Evolutionary conservation across 164 flowering plant species (phyloP), one percentile per base, ranked within the genome.

Genomic region (Berberis thunbergii): DNA sequence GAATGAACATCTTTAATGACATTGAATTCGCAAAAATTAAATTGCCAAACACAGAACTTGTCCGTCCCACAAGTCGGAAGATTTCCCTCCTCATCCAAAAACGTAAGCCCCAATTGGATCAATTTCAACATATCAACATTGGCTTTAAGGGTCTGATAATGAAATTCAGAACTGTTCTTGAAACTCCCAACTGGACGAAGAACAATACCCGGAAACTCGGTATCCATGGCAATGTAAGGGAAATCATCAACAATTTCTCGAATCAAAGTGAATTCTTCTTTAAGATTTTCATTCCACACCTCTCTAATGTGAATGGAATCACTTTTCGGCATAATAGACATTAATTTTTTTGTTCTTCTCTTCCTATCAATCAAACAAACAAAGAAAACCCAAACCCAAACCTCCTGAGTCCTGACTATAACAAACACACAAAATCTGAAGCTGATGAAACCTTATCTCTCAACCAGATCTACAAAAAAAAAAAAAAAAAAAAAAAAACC

Each of bases 31-130:
- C 80, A 64, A 70, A 80, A 78, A 60, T 80, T 80, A 70, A 78
- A 78, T 64, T 80, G 84, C 84, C 84, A 80, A 6, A 80, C 54
- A 58, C 70, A 77, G 49, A 43, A 67, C 54, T 74, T 74, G 13
- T 73, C 77, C 26, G 75, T 77, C 39, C 81, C 80, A 61, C 77
- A 76, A 43, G 76, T 73, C 1, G 84, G 84, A 7, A 80, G 75
- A 57, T 69, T 74, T 50, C 85, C 85, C 3, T 71, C 64, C 1
- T 74, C 79, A 50, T 79, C 81, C n/a, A 83, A 73, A 54, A 81
- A 75, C 3, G 85, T 81, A 1, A 81, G 75, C 45, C 85, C 85
- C 26, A 81, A 56, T 71, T 81, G 85, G 55, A 81, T 80, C 48
- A 83, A 60, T 72, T 83, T 77, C 60, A 75, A 56, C 53, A 78